phyloP scores from a whole-genome alignment of 495 filamentous ascomycete species.

The Glonium stellatum region DNA sequence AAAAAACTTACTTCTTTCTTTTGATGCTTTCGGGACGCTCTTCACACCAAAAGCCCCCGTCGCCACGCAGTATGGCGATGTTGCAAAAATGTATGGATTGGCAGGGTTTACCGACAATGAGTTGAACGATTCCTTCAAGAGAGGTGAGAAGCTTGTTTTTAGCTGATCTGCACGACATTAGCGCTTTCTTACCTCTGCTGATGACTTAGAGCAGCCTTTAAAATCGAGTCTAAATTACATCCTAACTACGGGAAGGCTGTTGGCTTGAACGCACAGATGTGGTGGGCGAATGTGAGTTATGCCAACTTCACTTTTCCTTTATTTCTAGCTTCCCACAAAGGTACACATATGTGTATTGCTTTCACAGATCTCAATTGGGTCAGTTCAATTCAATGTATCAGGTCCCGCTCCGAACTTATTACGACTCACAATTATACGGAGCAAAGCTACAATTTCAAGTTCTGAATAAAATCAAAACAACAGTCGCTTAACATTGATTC shows the following conservation, averaged over 20 bases:
- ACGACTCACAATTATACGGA: neutral
- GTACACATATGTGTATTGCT: too few species aligned
- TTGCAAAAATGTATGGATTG: slow-evolving; percentile 54
- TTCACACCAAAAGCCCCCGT: slow-evolving; percentile 57
- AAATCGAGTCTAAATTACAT: slow-evolving; percentile 40
- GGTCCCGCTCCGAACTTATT: neutral
- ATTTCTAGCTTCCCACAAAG: neutral
- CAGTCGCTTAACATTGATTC: too few species aligned
- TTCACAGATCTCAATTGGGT: too few species aligned
- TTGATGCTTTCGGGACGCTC: slow-evolving; percentile 75
- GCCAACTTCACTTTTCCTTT: neutral
- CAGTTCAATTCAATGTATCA: too few species aligned
- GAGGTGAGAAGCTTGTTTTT: slow-evolving; percentile 13
- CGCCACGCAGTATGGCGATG: slow-evolving; percentile 53
- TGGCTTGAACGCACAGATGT: slow-evolving; percentile 51
- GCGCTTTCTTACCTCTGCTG: neutral
- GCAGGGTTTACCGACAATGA: slow-evolving; percentile 31
- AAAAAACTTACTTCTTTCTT: slow-evolving; percentile 53
- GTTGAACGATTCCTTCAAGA: slow-evolving; percentile 38
- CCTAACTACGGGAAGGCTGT: slow-evolving; percentile 64
- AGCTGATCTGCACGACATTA: neutral
- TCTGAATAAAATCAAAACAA: too few species aligned
- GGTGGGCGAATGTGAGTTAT: slow-evolving; percentile 58
- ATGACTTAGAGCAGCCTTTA: slow-evolving; percentile 41
- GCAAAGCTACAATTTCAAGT: too few species aligned